Evolutionary conservation across 2,329 filamentous ascomycete genomes (phyloP), one percentile per base, ranked within the genome.

Genomic region (Verruconis gallopava): DNA sequence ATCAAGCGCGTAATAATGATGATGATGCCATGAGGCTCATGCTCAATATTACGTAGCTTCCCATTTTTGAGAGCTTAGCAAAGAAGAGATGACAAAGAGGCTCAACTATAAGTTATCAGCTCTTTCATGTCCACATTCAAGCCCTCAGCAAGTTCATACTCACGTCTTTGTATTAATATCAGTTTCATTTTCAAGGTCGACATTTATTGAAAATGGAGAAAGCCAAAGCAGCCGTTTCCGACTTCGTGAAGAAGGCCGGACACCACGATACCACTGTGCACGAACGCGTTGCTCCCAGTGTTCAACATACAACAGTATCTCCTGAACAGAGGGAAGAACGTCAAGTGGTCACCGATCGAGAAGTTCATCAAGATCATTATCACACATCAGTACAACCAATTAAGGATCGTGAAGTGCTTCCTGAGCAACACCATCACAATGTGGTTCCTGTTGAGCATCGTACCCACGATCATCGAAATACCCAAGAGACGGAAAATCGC

Each of bases 291-390:
- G 69, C 72, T 32, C 70, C 73, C 0, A 70, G 73, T 11, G 69
- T 82, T 2, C 66, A 68, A 4, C 67, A 79, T 14, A 77, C 83
- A 59, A 66, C 67, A 1, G 57, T 82, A 35, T 71, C 66, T 45
- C 72, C 71, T 34, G 68, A 72, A n/a, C 58, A 69, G 32, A 77
- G 81, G 43, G 75, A 83, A 53, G 60, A 77, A n/a, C 50, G 73
- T 6, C 68, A 64, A 15, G 78, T 73, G 1, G 79, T 75, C 4
- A 58, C 83, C 19, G 76, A 84, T 54, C 73, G 72, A 49, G 79
- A 84, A 51, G 64, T 82, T 3, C 78, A 84, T 54, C 79, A 82
- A 55, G 75, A 83, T 45, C 79, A 84, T 51, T 75, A 81, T 56
- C 77, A 84, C 56, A 80, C 76, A 37, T 76, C 75, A 0, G 63